Evolutionary conservation across 1,139 yeast genomes (phyloP).

Genomic region (Zygotorulaspora mrakii): DNA sequence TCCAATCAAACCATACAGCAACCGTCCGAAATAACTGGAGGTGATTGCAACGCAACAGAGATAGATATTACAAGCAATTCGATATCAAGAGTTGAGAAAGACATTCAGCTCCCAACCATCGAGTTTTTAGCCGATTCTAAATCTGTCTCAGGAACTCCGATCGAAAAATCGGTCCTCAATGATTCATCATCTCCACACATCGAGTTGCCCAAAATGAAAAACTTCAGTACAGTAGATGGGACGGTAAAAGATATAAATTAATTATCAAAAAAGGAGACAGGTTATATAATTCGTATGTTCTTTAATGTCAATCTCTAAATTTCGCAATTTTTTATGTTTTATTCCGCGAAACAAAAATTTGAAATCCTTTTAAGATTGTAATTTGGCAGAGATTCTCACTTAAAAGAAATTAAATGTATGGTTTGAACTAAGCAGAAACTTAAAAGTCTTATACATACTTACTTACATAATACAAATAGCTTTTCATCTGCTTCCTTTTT

Average conservation of each 20-base stretch:
- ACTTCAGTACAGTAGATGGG: conserved; percentile 30
- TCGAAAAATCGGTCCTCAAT: conserved; percentile 3
- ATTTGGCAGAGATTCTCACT: no score
- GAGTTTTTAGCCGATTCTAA: not conserved
- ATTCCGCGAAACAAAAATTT: not conserved
- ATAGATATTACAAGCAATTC: conserved; percentile 19
- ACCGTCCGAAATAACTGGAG: conserved; percentile 14
- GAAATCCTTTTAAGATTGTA: no score
- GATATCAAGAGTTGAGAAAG: conserved; percentile 7
- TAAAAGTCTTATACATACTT: conserved; percentile 2
- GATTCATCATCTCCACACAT: conserved; percentile 3
- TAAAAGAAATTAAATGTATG: no score
- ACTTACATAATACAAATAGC: conserved; percentile 16
- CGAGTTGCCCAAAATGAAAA: conserved; percentile 29
- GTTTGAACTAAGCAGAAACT: conserved; percentile 1
- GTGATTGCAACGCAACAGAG: conserved; percentile 26
- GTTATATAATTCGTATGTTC: not conserved
- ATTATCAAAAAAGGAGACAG: not conserved
- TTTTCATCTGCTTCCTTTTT: not conserved
- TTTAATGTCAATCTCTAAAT: no score
- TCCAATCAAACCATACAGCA: conserved; percentile 28
- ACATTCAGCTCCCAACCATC: not conserved
- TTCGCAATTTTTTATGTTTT: not conserved
- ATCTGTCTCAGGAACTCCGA: conserved; percentile 7
- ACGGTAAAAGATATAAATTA: conserved; percentile 17